These are phyloP conservation scores for Penicillium frequentans DNA, from an alignment of 2,329 filamentous ascomycete genomes.

Conservation along the genomic window DNA sequence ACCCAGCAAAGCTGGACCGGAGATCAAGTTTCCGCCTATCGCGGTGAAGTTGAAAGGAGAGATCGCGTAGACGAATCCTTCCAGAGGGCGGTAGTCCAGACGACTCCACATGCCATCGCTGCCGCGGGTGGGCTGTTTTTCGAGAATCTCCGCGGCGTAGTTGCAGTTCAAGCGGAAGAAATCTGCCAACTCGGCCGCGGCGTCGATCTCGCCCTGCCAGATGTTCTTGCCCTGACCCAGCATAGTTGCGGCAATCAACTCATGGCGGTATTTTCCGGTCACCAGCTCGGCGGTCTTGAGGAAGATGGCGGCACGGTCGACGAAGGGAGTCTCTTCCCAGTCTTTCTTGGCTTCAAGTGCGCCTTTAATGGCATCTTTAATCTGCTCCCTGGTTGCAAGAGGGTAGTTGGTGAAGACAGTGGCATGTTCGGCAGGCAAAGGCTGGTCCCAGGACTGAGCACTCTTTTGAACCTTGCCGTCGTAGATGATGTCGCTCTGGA, in stretches of 20 bases:
- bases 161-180: constrained; percentile 68
- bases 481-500: constrained; percentile 31
- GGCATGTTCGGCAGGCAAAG: constrained; percentile 30
- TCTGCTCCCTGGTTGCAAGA: constrained; percentile 71
- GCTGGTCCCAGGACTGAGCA: constrained; percentile 26
- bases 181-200: constrained; percentile 84
- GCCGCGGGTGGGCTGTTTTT: constrained; percentile 79
- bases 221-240: constrained; percentile 95
- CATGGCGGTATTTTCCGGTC: constrained; percentile 85
- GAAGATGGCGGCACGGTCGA: constrained; percentile 86
- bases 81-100: constrained; percentile 81
- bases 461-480: constrained; percentile 28
- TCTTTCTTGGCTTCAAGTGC: constrained; percentile 77
- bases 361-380: constrained; percentile 74
- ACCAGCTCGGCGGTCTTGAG: constrained; percentile 91
- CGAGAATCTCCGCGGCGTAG: constrained; percentile 85
- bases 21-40: constrained; percentile 81
- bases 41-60: constrained; percentile 97
- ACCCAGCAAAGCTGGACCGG: constrained; percentile 80
- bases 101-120: constrained; percentile 82
- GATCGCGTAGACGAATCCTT: constrained; percentile 92
- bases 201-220: constrained; percentile 95
- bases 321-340: constrained; percentile 84
- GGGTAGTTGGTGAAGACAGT: constrained; percentile 77
- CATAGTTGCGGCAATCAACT: constrained; percentile 93